Evolutionary conservation across 2,329 filamentous ascomycete species (phyloP), one percentile per base, ranked within the genome.

Genomic region (Ceratocystis colombiana): DNA sequence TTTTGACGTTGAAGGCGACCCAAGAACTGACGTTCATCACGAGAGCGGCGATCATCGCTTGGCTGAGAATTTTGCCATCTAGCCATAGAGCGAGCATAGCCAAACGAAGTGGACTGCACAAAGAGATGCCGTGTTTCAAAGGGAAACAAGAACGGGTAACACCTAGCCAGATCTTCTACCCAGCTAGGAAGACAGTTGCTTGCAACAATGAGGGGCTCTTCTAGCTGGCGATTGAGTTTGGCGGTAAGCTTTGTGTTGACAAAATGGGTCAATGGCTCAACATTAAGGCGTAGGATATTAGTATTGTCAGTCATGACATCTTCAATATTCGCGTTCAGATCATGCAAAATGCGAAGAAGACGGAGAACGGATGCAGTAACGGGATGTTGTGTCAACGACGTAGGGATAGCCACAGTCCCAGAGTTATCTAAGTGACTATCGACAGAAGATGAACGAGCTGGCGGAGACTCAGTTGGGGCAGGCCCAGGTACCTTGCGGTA

Each of bases 211-310:
- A 99, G 78, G 8, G 94, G 94, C 76, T 99, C 95, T 73, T 99
- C 94, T 12, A 99, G 79, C 74, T 99, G 95, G 33, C 94, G 87
- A 73, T 99, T 99, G 66, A 99, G 83, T 77, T 99, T 99, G 1
- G 94, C 95, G 0, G 94, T 99, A 46, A 99, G 83, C 75, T 99
- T 99, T 0, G 94, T 96, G 73, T 99, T 99, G 76, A 99, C 94
- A 71, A 99, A 99, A 71, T 97, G 92, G 1, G 92, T 88, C 61
- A 95, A 76, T 0, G 93, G 89, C 75, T 97, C 93, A 1, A 87
- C 82, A 62, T 89, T 89, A 33, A 95, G 79, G 69, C 84, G 86
- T 67, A 88, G 76, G 2, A 83, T 78, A 64, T 86, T 85, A 72
- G 88, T 88, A 71, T 88, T 88, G 69, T 93, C 88, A 1, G 88